A percentile compares a stretch with the other conserved stretches of the same genome.
Evolutionary conservation across 2,329 filamentous ascomycete genomes (phyloP).

Genomic region (Berkeleyomyces basicola): DNA sequence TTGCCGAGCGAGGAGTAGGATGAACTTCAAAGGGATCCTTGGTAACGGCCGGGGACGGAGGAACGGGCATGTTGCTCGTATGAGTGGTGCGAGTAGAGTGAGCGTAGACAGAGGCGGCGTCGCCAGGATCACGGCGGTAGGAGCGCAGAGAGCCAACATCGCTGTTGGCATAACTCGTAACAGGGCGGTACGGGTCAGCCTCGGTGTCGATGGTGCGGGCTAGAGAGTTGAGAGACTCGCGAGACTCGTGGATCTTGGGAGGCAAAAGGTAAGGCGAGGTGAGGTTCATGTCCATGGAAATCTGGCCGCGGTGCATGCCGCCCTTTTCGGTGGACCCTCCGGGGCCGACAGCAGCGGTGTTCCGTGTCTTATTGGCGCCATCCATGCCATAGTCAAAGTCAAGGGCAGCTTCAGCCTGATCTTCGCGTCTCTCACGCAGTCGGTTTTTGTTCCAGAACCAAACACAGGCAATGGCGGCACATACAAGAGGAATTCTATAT

Average conservation of each 20-base stretch:
- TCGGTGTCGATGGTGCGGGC: conserved; percentile 56
- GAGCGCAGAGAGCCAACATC: conserved; percentile 42
- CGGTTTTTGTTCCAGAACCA: conserved; percentile 67
- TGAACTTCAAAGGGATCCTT: conserved; percentile 12
- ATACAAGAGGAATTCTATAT: conserved; percentile 55
- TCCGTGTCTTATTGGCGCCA: conserved; percentile 26
- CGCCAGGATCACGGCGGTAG: conserved; percentile 24
- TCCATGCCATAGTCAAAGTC: conserved; percentile 83
- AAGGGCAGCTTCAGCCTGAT: conserved; percentile 71
- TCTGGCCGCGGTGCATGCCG: conserved; percentile 30
- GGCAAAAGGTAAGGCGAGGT: conserved; percentile 89
- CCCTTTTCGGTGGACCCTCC: conserved; percentile 32
- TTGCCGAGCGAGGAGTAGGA: conserved; percentile 6
- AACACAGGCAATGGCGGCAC: conserved; percentile 49
- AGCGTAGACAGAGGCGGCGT: conserved; percentile 30
- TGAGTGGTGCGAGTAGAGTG: conserved; percentile 22
- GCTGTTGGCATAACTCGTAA: conserved; percentile 38
- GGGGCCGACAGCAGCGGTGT: conserved; percentile 17
- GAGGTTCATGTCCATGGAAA: conserved; percentile 59
- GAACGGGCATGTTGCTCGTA: conserved; percentile 30
- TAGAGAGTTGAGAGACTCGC: conserved; percentile 74
- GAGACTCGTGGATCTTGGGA: conserved; percentile 58
- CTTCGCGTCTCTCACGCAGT: conserved; percentile 56
- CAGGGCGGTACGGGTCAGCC: conserved; percentile 70
- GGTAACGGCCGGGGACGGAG: conserved; percentile 16